Conservation (phyloP, 2,329 filamentous ascomycete genomes). For the Acrocalymma vagum region DNA sequence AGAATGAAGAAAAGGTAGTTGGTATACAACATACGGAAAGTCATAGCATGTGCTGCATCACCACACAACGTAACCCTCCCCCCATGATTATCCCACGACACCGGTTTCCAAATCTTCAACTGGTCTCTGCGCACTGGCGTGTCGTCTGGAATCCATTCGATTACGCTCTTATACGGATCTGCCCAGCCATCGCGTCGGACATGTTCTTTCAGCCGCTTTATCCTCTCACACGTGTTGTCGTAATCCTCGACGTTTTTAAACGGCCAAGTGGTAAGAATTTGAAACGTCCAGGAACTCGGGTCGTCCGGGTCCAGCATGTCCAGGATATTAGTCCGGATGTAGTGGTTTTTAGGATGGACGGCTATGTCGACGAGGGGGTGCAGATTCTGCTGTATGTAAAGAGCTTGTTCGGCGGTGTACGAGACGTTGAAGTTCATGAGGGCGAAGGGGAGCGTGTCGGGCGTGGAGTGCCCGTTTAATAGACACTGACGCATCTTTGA, state of each 20-base stretch:
- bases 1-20: background rate
- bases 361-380: conserved; percentile 43
- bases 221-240: conserved; percentile 30
- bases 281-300: conserved; percentile 45
- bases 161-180: conserved; percentile 43
- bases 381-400: conserved; percentile 29
- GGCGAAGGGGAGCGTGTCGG: conserved; percentile 35
- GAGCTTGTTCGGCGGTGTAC: conserved; percentile 32
- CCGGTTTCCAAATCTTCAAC: conserved; percentile 46
- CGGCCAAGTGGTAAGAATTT: conserved; percentile 42
- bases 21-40: conserved; percentile 35
- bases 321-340: conserved; percentile 39
- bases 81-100: conserved; percentile 41
- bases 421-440: conserved; percentile 41
- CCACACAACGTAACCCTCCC: conserved; percentile 47
- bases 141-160: conserved; percentile 42
- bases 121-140: conserved; percentile 38
- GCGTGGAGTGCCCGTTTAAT: conserved; percentile 23
- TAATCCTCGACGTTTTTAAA: conserved; percentile 34
- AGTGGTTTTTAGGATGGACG: conserved; percentile 40
- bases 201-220: conserved; percentile 37
- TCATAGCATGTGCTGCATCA: conserved; percentile 53
- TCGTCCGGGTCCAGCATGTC: conserved; percentile 42
- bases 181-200: conserved; percentile 36
- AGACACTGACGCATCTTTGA: conserved; percentile 35